Evolutionary conservation across 768 basidiomycete species (phyloP), one percentile per base, ranked within the genome.

Genomic region (Mycena indigotica): DNA sequence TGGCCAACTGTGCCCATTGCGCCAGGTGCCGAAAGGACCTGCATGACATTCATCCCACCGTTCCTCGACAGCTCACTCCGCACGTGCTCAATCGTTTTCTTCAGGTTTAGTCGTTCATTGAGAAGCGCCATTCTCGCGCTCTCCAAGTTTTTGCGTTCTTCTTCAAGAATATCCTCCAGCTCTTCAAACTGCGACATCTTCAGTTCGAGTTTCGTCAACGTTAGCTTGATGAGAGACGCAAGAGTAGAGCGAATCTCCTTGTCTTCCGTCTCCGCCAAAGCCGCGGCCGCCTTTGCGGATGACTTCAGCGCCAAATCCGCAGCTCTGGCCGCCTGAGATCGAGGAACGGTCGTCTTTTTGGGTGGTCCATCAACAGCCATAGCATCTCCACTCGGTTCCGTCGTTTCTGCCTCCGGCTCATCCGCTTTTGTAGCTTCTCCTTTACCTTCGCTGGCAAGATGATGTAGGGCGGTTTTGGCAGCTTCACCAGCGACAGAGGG

Each of bases 111-210:
- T 52, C 93, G 82, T 69, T 98, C 96, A 65, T 81, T 87, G 53
- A 92, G 85, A 39, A 98, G 75, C 35, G 85, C 81, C 74, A 92
- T 80, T 53, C 91, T 82, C 21, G 89, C 86, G 46, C 86, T 85
- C 77, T 99, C 97, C 41, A 99, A 73, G 30, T 84, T 78, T 60
- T 89, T 83, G 55, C 94, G 82, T 73, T 99, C 97, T 52, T 93
- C 88, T 70, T 98, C 97, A 51, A 99, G 77, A 8, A 94, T 76
- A 48, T 91, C 89, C 70, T 99, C 97, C 56, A 99, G 78, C 71
- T 93, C 88, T 70, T 98, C 97, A 67, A 98, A 98, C 70, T 95
- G 92, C 1, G 84, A 75, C 86, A 95, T 91, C 80, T 99, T 98
- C 53, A 96, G 78, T 68, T 98, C 95, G 32, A 98, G 85, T 73